Conservation (phyloP, 2,329 filamentous ascomycete species). For the Monilinia aucupariae region DNA sequence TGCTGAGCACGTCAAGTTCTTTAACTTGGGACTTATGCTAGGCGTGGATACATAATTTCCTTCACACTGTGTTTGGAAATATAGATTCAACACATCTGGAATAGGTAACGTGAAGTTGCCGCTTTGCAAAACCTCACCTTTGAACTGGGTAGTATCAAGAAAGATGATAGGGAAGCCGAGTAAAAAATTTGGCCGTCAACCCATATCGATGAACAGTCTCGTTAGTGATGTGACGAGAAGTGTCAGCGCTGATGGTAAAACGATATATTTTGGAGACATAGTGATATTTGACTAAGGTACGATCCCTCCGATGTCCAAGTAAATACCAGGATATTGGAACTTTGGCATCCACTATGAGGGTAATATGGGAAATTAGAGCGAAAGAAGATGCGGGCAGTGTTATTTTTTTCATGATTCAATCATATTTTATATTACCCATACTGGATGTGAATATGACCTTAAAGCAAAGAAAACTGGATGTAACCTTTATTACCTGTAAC, state of each 20-base stretch:
- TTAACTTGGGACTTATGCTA: not conserved
- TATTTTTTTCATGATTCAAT: not conserved
- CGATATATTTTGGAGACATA: not conserved
- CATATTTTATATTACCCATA: not conserved
- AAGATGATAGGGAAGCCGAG: not conserved
- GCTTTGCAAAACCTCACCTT: not conserved
- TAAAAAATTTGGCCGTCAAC: not conserved
- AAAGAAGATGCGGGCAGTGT: not conserved
- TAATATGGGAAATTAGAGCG: not conserved
- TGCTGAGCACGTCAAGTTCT: not conserved
- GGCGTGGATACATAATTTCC: not conserved
- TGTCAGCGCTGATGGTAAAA: not conserved
- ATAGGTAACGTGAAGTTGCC: not conserved
- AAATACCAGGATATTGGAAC: not conserved
- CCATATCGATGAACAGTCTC: not conserved
- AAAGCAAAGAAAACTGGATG: not conserved
- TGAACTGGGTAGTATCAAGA: constrained; percentile 2
- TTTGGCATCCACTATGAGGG: not conserved
- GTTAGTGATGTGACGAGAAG: not conserved
- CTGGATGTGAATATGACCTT: not conserved
- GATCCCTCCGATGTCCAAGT: not conserved
- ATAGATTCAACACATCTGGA: constrained; percentile 4
- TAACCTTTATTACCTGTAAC: not conserved
- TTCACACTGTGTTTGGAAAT: constrained; percentile 4
- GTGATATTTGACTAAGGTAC: not conserved